phyloP scores from a whole-genome alignment of 441 rosid genomes.

The Aquilaria agallochum region DNA sequence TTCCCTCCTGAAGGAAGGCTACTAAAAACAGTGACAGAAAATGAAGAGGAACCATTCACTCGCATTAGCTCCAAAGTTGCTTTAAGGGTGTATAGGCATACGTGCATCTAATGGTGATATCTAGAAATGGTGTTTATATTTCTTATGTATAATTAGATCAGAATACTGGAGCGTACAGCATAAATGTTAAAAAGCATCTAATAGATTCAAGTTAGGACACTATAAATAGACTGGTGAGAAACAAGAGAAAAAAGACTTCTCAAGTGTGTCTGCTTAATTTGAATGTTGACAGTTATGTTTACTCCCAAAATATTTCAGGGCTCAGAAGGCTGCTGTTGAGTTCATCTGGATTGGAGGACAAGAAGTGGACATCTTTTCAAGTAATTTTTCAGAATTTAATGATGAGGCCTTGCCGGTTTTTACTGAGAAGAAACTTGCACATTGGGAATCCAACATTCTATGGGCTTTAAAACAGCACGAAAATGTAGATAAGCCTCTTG shows the following conservation, averaged over 20 bases:
- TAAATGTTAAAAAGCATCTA: no score
- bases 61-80: not conserved
- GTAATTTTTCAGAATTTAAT: conserved; percentile 27
- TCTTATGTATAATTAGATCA: no score
- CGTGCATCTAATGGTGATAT: no score
- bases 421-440: conserved; percentile 43
- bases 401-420: conserved; percentile 43
- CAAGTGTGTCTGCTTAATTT: conserved; percentile 15
- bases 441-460: conserved; percentile 69
- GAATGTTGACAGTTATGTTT: conserved; percentile 7
- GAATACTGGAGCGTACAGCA: no score
- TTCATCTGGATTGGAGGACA: conserved; percentile 95
- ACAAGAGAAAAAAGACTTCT: not conserved
- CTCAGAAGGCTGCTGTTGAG: conserved; percentile 83
- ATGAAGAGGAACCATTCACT: not conserved
- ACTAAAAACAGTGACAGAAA: not conserved
- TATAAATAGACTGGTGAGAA: not conserved
- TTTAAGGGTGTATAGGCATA: no score
- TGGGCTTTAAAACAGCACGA: conserved; percentile 65
- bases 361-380: conserved; percentile 27
- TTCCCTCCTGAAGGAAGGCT: no score
- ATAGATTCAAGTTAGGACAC: no score
- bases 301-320: conserved; percentile 36
- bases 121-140: no score
- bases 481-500: conserved; percentile 48